Evolutionary conservation across 257 asterid genomes (phyloP).

Genomic region (Solanum commersonii): DNA sequence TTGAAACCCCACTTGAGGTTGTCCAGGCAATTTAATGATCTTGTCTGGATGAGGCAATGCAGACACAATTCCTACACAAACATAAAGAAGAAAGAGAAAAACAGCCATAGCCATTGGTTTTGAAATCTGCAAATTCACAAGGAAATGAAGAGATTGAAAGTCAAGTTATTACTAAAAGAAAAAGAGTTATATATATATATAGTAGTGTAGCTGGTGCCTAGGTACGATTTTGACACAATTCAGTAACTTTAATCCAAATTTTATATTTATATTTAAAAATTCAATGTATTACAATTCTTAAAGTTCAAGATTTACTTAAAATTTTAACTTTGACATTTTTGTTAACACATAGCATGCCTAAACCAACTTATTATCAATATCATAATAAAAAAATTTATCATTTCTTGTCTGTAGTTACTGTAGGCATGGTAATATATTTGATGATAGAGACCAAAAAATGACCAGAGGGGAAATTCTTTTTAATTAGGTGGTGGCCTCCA

Average conservation of each 20-base stretch:
- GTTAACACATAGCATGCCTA: slow-evolving; percentile 17
- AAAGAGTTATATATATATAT: background rate
- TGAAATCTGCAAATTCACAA: slow-evolving; percentile 3
- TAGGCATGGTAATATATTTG: slow-evolving; percentile 10
- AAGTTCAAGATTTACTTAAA: background rate
- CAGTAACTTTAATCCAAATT: background rate
- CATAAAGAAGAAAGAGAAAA: slow-evolving; percentile 24
- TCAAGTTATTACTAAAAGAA: background rate
- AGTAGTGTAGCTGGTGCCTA: too few species aligned
- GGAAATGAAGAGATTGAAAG: background rate
- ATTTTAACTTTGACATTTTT: background rate
- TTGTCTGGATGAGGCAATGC: slow-evolving; percentile 37
- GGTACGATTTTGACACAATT: background rate
- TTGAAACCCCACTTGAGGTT: slow-evolving; percentile 47
- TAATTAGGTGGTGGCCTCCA: background rate
- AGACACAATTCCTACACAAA: slow-evolving; percentile 11
- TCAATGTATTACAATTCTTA: background rate
- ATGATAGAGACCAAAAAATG: background rate
- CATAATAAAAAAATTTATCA: background rate
- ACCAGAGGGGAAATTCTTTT: background rate
- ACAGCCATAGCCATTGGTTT: slow-evolving; percentile 10
- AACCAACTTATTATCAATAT: background rate
- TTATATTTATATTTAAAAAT: background rate
- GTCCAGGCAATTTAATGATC: slow-evolving; percentile 51
- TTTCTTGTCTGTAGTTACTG: slow-evolving; percentile 6